phyloP scores from a whole-genome alignment of 371 early-diverging fungal species.

The Batrachochytrium dendrobatidis region DNA sequence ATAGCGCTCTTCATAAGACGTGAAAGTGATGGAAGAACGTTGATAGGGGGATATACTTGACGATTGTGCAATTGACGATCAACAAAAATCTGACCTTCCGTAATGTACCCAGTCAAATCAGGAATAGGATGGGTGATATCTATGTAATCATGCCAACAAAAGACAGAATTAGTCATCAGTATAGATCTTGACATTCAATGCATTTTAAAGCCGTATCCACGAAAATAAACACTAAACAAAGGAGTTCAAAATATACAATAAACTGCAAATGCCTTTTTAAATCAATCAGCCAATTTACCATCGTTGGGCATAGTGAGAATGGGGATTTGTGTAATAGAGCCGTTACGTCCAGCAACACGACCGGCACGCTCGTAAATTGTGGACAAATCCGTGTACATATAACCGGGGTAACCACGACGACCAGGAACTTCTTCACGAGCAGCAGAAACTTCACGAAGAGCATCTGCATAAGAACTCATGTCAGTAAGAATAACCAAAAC shows the following conservation, averaged over 20 bases:
- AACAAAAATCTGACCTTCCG: slow-evolving; percentile 99
- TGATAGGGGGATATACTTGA: slow-evolving; percentile 98
- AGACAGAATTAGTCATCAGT: background rate
- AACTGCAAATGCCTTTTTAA: background rate
- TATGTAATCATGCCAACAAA: slow-evolving; percentile 14
- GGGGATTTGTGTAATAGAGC: slow-evolving; percentile 99
- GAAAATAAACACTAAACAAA: too few species aligned
- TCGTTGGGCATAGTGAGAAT: slow-evolving; percentile 99
- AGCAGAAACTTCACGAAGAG: slow-evolving; percentile 99
- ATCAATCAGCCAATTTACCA: slow-evolving; percentile 58
- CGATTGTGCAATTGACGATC: slow-evolving; percentile 99
- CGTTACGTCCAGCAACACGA: slow-evolving; percentile 98
- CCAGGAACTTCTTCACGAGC: slow-evolving; percentile 99
- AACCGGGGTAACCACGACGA: slow-evolving; percentile 99
- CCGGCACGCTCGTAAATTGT: slow-evolving; percentile 99
- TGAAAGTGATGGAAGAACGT: slow-evolving; percentile 98
- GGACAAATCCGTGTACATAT: slow-evolving; percentile 99
- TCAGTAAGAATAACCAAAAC: slow-evolving; percentile 99
- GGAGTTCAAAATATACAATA: too few species aligned
- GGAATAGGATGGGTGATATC: slow-evolving; percentile 99
- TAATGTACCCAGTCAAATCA: slow-evolving; percentile 99
- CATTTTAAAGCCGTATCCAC: too few species aligned
- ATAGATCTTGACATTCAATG: too few species aligned
- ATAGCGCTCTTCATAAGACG: slow-evolving; percentile 99
- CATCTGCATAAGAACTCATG: slow-evolving; percentile 99